phyloP scores from a whole-genome alignment of 2,329 filamentous ascomycete species.

The Cladosporium sphaerospermum region DNA sequence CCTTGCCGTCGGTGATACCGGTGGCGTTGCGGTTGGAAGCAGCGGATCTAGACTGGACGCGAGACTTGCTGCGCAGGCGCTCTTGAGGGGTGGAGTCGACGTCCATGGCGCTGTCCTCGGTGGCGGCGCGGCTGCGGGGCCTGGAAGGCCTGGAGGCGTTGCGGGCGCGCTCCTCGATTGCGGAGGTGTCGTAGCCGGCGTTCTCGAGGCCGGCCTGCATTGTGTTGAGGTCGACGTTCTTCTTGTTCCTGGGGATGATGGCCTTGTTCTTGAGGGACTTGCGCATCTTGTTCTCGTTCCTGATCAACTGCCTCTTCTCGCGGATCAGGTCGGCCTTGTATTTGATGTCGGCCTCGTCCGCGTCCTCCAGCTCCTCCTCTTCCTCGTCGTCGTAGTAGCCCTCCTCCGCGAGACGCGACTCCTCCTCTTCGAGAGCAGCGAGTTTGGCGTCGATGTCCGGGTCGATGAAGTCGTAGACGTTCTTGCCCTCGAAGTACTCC shows the following conservation, averaged over 20 bases:
- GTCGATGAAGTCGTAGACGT: constrained; percentile 95
- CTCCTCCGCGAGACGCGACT: constrained; percentile 83
- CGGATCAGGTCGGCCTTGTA: constrained; percentile 93
- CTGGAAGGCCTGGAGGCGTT: constrained; percentile 56
- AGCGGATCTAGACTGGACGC: constrained; percentile 63
- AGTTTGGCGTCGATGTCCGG: constrained; percentile 94
- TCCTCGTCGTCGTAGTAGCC: constrained; percentile 88
- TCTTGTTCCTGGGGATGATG: constrained; percentile 76
- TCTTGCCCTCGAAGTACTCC: constrained; percentile 90
- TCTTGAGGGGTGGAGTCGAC: constrained; percentile 37
- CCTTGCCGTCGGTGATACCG: constrained; percentile 63
- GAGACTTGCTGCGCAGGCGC: constrained; percentile 45
- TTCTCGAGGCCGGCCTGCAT: constrained; percentile 81
- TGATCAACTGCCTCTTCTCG: constrained; percentile 86
- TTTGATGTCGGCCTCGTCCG: constrained; percentile 77
- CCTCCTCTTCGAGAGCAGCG: constrained; percentile 85
- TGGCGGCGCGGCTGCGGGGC: constrained; percentile 50
- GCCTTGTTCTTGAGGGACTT: constrained; percentile 97
- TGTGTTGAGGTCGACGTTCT: constrained; percentile 75
- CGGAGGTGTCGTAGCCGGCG: constrained; percentile 76
- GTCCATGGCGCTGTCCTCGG: constrained; percentile 71
- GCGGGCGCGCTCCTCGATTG: constrained; percentile 66
- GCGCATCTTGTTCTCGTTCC: constrained; percentile 90
- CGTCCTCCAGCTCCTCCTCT: constrained; percentile 67
- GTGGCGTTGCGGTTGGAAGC: constrained; percentile 66